Evolutionary conservation across 2,329 filamentous ascomycete species (phyloP).

Genomic region (Phaeosphaeriaceae sp.): DNA sequence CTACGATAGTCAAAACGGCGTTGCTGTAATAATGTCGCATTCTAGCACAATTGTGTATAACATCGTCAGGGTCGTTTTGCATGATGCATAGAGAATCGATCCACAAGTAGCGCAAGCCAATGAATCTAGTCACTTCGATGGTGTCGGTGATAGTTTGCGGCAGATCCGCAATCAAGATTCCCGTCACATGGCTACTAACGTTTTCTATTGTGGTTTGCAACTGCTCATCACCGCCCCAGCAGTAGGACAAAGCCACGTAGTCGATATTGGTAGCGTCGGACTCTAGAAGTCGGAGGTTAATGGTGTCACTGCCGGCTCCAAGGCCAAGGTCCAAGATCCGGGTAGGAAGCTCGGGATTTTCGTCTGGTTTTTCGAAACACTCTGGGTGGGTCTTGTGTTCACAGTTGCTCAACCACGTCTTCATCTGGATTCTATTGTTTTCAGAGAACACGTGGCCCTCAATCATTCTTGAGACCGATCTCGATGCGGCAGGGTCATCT

Average conservation of each 20-base stretch:
- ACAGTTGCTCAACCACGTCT: neutral
- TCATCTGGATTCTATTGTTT: neutral
- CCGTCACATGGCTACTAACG: neutral
- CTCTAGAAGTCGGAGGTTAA: no score
- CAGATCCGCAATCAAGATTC: neutral
- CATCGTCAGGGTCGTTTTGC: neutral
- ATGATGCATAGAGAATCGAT: neutral
- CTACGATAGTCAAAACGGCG: neutral
- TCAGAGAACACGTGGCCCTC: neutral
- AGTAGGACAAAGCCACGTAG: neutral
- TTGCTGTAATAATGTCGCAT: neutral
- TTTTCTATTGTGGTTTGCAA: neutral
- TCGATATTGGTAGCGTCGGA: no score
- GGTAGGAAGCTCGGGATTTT: neutral
- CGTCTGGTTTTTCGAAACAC: neutral
- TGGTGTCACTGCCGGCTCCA: no score
- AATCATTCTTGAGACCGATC: neutral
- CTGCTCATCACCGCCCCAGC: neutral
- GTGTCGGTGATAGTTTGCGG: neutral
- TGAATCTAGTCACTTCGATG: neutral
- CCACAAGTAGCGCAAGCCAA: neutral
- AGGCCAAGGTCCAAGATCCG: neutral
- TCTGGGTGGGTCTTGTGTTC: neutral
- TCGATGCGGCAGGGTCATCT: neutral
- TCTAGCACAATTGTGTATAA: neutral